These are phyloP conservation scores for Ophiosphaerella korrae DNA, from an alignment of 2,329 filamentous ascomycete species.

Conservation along the genomic window DNA sequence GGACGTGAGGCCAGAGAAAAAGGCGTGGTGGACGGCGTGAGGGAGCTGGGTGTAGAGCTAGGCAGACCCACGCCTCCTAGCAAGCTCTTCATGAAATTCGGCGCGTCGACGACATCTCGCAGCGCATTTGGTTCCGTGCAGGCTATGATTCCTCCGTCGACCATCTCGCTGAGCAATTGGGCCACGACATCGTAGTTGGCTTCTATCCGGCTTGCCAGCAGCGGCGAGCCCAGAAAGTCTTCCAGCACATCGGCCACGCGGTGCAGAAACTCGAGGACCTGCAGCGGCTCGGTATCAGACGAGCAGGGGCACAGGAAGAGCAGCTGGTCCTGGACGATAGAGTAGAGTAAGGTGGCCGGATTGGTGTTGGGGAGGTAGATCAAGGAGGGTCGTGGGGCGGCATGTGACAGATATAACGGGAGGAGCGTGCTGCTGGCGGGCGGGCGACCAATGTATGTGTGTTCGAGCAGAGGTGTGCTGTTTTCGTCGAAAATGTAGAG, in stretches of 20 bases:
- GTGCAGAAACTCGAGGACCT: conserved; percentile 93
- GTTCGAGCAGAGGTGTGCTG: conserved; percentile 84
- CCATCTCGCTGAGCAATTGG: conserved; percentile 93
- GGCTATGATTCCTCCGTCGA: conserved; percentile 85
- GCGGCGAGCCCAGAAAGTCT: conserved; percentile 87
- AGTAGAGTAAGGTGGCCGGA: conserved; percentile 88
- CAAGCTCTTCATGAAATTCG: conserved; percentile 86
- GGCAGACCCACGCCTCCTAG: conserved; percentile 86
- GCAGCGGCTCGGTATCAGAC: conserved; percentile 83
- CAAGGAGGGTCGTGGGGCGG: conserved; percentile 79
- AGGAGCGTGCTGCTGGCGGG: conserved; percentile 77
- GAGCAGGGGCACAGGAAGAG: conserved; percentile 86
- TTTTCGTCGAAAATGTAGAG: conserved; percentile 94
- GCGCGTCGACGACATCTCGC: conserved; percentile 88
- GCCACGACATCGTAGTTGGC: conserved; percentile 90
- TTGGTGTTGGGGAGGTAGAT: conserved; percentile 82
- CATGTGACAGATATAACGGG: conserved; percentile 83
- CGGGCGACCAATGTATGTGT: conserved; percentile 83
- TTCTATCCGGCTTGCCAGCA: conserved; percentile 86
- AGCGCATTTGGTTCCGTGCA: conserved; percentile 94
- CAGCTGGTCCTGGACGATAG: conserved; percentile 82
- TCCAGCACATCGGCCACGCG: conserved; percentile 90
- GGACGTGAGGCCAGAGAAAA: conserved; percentile 36
- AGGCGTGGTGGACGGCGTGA: conserved; percentile 31
- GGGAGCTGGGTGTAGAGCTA: conserved; percentile 46